These are phyloP conservation scores for Candida glucosophila DNA, from an alignment of 1,139 yeast species.

Conservation along the genomic window DNA sequence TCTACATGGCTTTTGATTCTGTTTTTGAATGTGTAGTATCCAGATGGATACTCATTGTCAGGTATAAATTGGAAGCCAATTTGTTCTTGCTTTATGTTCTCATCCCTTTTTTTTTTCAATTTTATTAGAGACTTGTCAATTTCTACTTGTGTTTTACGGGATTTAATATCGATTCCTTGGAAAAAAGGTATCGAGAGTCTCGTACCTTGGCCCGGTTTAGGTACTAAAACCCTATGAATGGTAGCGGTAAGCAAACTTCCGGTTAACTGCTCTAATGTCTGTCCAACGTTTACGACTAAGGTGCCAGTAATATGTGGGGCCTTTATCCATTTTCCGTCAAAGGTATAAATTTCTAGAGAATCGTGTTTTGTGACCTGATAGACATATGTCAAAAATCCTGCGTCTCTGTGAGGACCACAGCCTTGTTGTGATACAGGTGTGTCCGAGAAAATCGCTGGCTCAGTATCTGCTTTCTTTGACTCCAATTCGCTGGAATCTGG, in stretches of 20 bases:
- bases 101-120: slow-evolving; percentile 29
- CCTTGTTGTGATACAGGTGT: slow-evolving; percentile 47
- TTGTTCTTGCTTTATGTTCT: slow-evolving; percentile 27
- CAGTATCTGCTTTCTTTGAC: slow-evolving; percentile 16
- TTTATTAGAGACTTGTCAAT: slow-evolving; percentile 25
- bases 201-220: slow-evolving; percentile 44
- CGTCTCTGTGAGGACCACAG: slow-evolving; percentile 65
- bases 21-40: slow-evolving; percentile 54
- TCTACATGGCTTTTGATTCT: slow-evolving; percentile 61
- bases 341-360: slow-evolving; percentile 56
- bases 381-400: slow-evolving; percentile 55
- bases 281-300: slow-evolving; percentile 47
- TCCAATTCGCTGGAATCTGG: slow-evolving; percentile 31
- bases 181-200: slow-evolving; percentile 47
- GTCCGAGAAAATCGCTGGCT: slow-evolving; percentile 18
- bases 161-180: slow-evolving; percentile 43
- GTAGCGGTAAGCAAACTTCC: slow-evolving; percentile 57
- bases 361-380: slow-evolving; percentile 46
- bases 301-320: slow-evolving; percentile 37
- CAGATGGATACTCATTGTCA: slow-evolving; percentile 39
- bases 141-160: slow-evolving; percentile 24
- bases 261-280: slow-evolving; percentile 46
- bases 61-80: slow-evolving; percentile 46
- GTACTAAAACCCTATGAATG: slow-evolving; percentile 54
- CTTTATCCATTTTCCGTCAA: slow-evolving; percentile 55